Percentiles rank a stretch among this genome's conserved stretches.
Evolutionary conservation across 2,329 filamentous ascomycete genomes (phyloP).

Genomic region (Sclerotinia spermophila): DNA sequence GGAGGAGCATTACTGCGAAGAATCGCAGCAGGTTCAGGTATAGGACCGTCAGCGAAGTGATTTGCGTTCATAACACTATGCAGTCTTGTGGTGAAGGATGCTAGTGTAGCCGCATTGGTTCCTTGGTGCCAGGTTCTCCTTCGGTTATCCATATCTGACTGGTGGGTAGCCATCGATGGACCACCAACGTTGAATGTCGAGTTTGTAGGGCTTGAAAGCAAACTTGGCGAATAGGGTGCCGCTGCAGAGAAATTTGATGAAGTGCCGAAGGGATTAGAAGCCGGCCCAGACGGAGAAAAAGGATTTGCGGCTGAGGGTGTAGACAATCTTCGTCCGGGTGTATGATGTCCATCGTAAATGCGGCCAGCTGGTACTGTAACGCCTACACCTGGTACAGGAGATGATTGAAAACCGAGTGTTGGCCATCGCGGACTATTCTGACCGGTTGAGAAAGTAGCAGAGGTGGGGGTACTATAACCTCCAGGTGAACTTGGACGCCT

Average conservation of each 20-base stretch:
- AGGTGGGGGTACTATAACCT: constrained; percentile 78
- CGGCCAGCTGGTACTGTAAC: constrained; percentile 66
- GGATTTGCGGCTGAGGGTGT: constrained; percentile 74
- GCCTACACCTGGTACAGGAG: constrained; percentile 51
- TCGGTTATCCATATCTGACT: constrained; percentile 71
- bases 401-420: constrained; percentile 59
- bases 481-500: constrained; percentile 66
- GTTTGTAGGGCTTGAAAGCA: constrained; percentile 63
- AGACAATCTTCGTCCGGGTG: constrained; percentile 71
- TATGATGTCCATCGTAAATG: constrained; percentile 64
- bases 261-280: constrained; percentile 48
- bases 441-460: constrained; percentile 73
- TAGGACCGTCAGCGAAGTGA: constrained; percentile 45
- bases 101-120: constrained; percentile 50
- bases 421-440: constrained; percentile 74
- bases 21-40: constrained; percentile 27
- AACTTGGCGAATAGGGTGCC: constrained; percentile 55
- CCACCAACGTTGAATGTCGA: constrained; percentile 62
- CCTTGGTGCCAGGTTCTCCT: constrained; percentile 90
- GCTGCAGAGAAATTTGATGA: constrained; percentile 53
- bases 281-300: constrained; percentile 56
- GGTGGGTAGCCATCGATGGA: constrained; percentile 57
- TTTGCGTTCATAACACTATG: constrained; percentile 71
- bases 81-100: constrained; percentile 62
- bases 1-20: constrained; percentile 45